Conservation (phyloP, 192 early-diverging fungal species). For the Diversispora epigaea region DNA sequence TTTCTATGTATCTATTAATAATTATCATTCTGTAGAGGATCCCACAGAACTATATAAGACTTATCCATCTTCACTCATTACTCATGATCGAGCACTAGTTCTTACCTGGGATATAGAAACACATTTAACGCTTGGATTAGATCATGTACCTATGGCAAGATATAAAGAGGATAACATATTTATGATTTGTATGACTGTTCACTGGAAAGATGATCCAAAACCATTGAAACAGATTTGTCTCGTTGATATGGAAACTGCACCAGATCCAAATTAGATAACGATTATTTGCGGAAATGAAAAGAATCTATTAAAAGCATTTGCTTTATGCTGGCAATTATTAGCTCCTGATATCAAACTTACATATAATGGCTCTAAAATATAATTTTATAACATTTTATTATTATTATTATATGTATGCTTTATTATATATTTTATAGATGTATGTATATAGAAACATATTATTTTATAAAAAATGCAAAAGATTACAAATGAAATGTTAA, state of each 20-base stretch:
- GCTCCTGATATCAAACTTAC: too few relatives aligned
- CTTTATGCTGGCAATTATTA: too few relatives aligned
- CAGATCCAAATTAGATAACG: not conserved
- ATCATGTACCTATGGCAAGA: not conserved
- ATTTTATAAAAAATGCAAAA: too few relatives aligned
- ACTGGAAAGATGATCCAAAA: slow-evolving; percentile 9
- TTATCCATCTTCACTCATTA: not conserved
- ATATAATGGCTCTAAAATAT: too few relatives aligned
- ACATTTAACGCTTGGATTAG: not conserved
- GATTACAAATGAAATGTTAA: too few relatives aligned
- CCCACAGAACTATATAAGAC: not conserved
- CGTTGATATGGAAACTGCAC: not conserved
- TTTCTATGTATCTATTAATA: not conserved
- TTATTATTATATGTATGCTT: too few relatives aligned
- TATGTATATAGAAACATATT: too few relatives aligned
- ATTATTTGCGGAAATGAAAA: too few relatives aligned
- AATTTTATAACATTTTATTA: too few relatives aligned
- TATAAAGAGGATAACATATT: slow-evolving; percentile 8
- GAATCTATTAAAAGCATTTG: too few relatives aligned
- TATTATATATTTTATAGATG: too few relatives aligned
- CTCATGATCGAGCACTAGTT: not conserved
- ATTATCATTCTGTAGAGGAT: not conserved
- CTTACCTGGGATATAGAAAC: not conserved
- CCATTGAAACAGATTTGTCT: slow-evolving; percentile 11
- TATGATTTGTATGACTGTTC: slow-evolving; percentile 7